Evolutionary conservation across 768 basidiomycete genomes (phyloP).

Genomic region (Rhodotorula babjevae): DNA sequence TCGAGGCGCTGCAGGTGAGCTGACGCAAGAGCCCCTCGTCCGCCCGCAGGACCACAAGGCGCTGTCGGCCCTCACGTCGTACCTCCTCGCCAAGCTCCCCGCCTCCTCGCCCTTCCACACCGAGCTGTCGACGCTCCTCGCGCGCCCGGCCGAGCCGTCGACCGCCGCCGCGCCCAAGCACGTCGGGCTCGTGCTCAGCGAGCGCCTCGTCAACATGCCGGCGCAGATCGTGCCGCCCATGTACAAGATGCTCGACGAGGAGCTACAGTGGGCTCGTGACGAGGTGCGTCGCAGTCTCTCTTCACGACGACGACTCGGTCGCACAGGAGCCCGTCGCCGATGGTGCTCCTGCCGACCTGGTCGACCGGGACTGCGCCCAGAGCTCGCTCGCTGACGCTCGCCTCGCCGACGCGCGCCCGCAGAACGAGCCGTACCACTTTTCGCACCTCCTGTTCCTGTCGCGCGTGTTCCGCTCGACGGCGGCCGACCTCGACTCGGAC

Average conservation of each 20-base stretch:
- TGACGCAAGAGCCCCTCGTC: background rate
- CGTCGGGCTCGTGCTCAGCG: slow-evolving; percentile 77
- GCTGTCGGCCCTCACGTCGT: slow-evolving; percentile 64
- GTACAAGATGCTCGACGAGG: slow-evolving; percentile 80
- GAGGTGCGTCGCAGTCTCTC: slow-evolving; percentile 52
- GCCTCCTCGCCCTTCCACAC: slow-evolving; percentile 52
- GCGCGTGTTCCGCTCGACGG: slow-evolving; percentile 40
- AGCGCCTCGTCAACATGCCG: slow-evolving; percentile 91
- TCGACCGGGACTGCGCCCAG: no score
- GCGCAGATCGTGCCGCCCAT: slow-evolving; percentile 86
- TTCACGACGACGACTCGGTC: background rate
- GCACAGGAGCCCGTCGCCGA: no score
- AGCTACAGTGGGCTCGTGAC: slow-evolving; percentile 66
- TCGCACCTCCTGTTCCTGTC: slow-evolving; percentile 44
- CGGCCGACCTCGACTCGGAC: slow-evolving; percentile 64
- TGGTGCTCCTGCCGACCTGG: no score
- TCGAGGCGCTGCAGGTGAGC: no score
- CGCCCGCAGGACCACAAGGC: slow-evolving; percentile 62
- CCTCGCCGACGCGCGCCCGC: background rate
- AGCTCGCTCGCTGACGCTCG: no score
- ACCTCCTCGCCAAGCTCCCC: slow-evolving; percentile 62
- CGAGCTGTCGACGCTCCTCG: slow-evolving; percentile 53
- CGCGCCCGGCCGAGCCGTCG: slow-evolving; percentile 32
- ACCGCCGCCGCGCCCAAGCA: slow-evolving; percentile 43
- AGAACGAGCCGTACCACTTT: slow-evolving; percentile 42